These are phyloP conservation scores for Leccinum subrobustum DNA, from an alignment of 1,284 basidiomycete genomes.

Conservation along the genomic window DNA sequence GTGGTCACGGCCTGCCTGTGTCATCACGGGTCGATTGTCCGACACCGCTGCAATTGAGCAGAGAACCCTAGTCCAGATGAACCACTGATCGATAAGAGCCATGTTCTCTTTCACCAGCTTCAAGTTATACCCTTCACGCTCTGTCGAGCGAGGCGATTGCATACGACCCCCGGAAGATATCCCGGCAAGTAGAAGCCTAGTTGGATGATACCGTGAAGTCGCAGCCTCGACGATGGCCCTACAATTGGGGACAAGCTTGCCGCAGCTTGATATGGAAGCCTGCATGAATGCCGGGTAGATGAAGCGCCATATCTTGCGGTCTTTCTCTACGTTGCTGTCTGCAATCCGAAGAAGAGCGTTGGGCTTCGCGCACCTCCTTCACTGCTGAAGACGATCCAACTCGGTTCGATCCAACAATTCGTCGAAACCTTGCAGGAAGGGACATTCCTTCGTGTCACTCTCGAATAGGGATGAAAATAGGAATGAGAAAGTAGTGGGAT, in stretches of 20 bases:
- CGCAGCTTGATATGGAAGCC: slow-evolving; percentile 47
- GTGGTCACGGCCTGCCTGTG: slow-evolving; percentile 64
- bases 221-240: slow-evolving; percentile 67
- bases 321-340: slow-evolving; percentile 62
- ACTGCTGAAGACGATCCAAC: slow-evolving; percentile 57
- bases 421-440: slow-evolving; percentile 61
- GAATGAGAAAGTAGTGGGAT: slow-evolving; percentile 25
- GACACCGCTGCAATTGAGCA: slow-evolving; percentile 76
- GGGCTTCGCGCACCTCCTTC: slow-evolving; percentile 51
- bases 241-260: slow-evolving; percentile 47
- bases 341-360: slow-evolving; percentile 63
- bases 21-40: slow-evolving; percentile 56
- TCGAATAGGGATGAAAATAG: slow-evolving; percentile 47
- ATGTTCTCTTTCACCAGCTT: slow-evolving; percentile 63
- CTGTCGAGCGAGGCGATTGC: slow-evolving; percentile 40
- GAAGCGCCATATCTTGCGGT: slow-evolving; percentile 70
- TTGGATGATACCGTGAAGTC: slow-evolving; percentile 63
- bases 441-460: slow-evolving; percentile 26
- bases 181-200: slow-evolving; percentile 66
- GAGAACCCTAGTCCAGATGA: slow-evolving; percentile 80
- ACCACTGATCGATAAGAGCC: slow-evolving; percentile 81
- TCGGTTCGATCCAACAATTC: slow-evolving; percentile 63
- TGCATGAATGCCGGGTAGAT: slow-evolving; percentile 65
- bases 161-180: slow-evolving; percentile 48
- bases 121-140: slow-evolving; percentile 44